Evolutionary conservation across 176 grass and related monocot genomes (phyloP).

Genomic region (Bonia amplexicaulis): DNA sequence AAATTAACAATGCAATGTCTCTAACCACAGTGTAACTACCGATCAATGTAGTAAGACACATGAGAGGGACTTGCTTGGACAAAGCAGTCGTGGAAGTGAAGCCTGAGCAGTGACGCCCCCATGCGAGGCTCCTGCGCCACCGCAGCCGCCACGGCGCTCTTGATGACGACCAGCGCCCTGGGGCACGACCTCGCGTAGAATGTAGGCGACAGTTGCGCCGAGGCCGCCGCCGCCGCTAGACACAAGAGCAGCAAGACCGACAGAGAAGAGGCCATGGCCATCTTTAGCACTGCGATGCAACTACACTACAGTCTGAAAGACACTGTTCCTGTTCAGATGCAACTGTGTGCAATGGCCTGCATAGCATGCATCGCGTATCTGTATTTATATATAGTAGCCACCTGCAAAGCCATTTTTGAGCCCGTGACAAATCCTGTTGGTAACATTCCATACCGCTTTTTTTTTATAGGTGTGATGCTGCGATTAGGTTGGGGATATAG

Average conservation of each 20-base stretch:
- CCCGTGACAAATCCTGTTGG: conserved; percentile 28
- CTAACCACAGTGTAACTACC: not conserved
- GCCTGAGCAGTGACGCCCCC: conserved; percentile 75
- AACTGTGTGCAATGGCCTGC: not conserved
- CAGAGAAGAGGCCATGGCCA: conserved; percentile 21
- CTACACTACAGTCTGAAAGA: not conserved
- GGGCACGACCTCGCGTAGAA: conserved; percentile 71
- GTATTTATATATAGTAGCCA: conserved; percentile 11
- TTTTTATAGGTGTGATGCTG: not conserved
- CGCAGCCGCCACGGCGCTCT: conserved; percentile 43
- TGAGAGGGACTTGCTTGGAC: conserved; percentile 61
- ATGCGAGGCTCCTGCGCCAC: conserved; percentile 53
- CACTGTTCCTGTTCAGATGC: not conserved
- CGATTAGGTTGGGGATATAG: not conserved
- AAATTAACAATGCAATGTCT: too few relatives aligned
- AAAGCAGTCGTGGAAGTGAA: conserved; percentile 94
- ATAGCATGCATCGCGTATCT: not conserved
- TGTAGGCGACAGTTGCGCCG: conserved; percentile 58
- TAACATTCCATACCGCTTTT: not conserved
- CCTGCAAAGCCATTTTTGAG: not conserved
- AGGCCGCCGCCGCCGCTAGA: conserved; percentile 18
- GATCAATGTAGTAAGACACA: not conserved
- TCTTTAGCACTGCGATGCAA: not conserved
- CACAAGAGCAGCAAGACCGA: conserved; percentile 22
- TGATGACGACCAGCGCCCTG: conserved; percentile 37